Evolutionary conservation across 164 flowering plant species (phyloP).

Genomic region (Piper betle): DNA sequence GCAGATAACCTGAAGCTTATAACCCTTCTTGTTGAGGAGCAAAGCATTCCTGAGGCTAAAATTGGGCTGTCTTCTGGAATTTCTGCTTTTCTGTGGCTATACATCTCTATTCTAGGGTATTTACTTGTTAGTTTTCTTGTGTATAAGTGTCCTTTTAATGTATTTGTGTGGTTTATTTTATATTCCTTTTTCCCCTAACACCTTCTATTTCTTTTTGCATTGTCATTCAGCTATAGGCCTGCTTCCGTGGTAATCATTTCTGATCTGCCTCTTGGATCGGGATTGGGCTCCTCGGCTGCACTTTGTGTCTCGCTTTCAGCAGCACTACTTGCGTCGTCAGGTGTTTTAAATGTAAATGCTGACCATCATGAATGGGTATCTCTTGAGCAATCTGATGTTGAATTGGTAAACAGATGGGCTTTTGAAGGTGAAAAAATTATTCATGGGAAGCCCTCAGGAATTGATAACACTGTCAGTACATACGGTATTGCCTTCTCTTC

Average conservation of each 20-base stretch:
- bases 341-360: slow-evolving; percentile 27
- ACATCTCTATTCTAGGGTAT: slow-evolving; percentile 70
- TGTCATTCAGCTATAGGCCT: slow-evolving; percentile 49
- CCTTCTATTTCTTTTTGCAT: slow-evolving; percentile 1
- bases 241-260: slow-evolving; percentile 61
- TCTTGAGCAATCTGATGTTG: slow-evolving; percentile 47
- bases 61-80: slow-evolving; percentile 64
- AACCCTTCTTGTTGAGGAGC: slow-evolving; percentile 51
- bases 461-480: slow-evolving; percentile 95
- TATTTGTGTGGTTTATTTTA: neutral
- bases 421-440: slow-evolving; percentile 95
- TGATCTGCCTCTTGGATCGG: slow-evolving; percentile 86
- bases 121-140: neutral
- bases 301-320: slow-evolving; percentile 88
- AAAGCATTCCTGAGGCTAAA: slow-evolving; percentile 71
- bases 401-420: slow-evolving; percentile 90
- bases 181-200: neutral
- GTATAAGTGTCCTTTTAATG: neutral
- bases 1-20: slow-evolving; percentile 28
- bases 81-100: slow-evolving; percentile 75
- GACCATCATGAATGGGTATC: slow-evolving; percentile 51
- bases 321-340: slow-evolving; percentile 55
- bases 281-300: slow-evolving; percentile 96
- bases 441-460: slow-evolving; percentile 96
- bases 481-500: slow-evolving; percentile 45